These are phyloP conservation scores for Xenoacremonium recifei DNA, from an alignment of 2,329 filamentous ascomycete species.

Conservation along the genomic window DNA sequence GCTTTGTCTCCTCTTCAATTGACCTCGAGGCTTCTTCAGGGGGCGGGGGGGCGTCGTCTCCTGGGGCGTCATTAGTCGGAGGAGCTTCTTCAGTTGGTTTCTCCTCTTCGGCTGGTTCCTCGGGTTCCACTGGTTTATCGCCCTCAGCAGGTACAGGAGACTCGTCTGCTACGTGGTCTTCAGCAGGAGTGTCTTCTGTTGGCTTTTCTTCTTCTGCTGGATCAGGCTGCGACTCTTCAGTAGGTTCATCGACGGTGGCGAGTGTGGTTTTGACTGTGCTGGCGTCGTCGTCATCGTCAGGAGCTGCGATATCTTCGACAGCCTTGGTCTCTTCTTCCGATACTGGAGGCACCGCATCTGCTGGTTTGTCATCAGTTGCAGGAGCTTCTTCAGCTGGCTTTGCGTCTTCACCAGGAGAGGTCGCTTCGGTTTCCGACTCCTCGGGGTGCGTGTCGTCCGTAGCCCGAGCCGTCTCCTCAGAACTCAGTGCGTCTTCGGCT, in stretches of 20 bases:
- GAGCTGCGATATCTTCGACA: background rate
- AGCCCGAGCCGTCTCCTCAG: too few relatives aligned
- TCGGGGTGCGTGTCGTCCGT: too few relatives aligned
- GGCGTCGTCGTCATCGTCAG: background rate
- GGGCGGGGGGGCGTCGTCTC: background rate
- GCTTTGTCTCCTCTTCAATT: constrained; percentile 1
- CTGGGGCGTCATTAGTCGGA: background rate
- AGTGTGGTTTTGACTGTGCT: constrained; percentile 1
- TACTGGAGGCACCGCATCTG: background rate
- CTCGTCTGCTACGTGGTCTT: background rate
- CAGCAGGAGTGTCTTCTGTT: background rate
- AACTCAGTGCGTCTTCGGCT: too few relatives aligned
- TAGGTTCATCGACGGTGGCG: background rate
- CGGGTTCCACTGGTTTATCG: background rate
- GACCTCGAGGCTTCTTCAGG: background rate
- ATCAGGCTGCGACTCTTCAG: background rate
- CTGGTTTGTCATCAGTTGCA: background rate
- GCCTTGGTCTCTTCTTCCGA: background rate
- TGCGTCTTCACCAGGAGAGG: constrained; percentile 5
- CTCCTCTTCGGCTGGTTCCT: too few relatives aligned
- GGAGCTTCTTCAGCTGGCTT: constrained; percentile 2
- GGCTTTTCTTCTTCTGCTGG: background rate
- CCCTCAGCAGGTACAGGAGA: background rate
- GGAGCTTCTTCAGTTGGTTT: constrained; percentile 3
- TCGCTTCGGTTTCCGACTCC: too few relatives aligned